These are phyloP conservation scores for Geosmithia flava DNA, from an alignment of 2,329 filamentous ascomycete genomes.

Conservation along the genomic window DNA sequence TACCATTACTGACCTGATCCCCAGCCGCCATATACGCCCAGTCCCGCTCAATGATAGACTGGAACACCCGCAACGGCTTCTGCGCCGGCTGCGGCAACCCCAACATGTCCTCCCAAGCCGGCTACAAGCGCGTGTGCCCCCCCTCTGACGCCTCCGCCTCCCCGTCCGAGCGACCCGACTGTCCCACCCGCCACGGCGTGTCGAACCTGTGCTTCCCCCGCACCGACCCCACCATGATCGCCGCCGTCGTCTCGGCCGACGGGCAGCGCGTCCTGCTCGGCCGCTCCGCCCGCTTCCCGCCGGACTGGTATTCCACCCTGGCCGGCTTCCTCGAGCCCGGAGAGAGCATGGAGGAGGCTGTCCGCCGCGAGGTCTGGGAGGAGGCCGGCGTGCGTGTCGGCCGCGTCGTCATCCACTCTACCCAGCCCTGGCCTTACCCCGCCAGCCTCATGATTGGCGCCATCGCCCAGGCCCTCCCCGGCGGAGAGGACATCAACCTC, in stretches of 20 bases:
- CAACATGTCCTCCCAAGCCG: constrained; percentile 67
- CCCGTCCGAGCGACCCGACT: constrained; percentile 42
- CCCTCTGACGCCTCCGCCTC: constrained; percentile 45
- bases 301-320: constrained; percentile 78
- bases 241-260: constrained; percentile 76
- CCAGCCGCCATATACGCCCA: constrained; percentile 90
- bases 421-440: constrained; percentile 81
- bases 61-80: constrained; percentile 87
- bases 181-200: constrained; percentile 70
- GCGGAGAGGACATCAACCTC: constrained; percentile 67
- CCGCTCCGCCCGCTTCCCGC: constrained; percentile 72
- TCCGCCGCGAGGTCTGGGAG: constrained; percentile 76
- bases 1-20: too few species aligned
- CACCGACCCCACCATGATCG: constrained; percentile 91
- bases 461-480: constrained; percentile 70
- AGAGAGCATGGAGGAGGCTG: constrained; percentile 75
- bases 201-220: constrained; percentile 88
- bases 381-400: constrained; percentile 68
- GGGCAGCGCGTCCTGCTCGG: constrained; percentile 71
- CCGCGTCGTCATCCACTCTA: constrained; percentile 69
- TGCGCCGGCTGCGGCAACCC: constrained; percentile 79
- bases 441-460: constrained; percentile 79
- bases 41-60: constrained; percentile 78
- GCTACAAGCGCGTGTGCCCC: constrained; percentile 71
- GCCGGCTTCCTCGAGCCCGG: constrained; percentile 79